Evolutionary conservation across 2,329 filamentous ascomycete genomes (phyloP), one percentile per base, ranked within the genome.

Genomic region (Curvularia spicifera): DNA sequence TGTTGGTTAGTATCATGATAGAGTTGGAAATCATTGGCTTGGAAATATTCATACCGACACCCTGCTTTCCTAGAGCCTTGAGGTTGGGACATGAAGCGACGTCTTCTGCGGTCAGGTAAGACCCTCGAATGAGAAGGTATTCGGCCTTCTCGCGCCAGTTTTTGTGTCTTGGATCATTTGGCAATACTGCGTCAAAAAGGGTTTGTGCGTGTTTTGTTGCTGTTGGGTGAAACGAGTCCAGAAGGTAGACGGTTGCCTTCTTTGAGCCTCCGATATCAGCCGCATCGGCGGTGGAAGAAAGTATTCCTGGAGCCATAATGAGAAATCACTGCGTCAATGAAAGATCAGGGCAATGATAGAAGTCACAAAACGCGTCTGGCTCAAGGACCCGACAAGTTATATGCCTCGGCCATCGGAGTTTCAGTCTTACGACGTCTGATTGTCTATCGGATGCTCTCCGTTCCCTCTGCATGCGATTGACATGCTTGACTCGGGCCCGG

Each of bases 41-140:
- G 13, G 33, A 6, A 35, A 15, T 35, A n/a, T 39, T 4, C 80
- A 33, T 59, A 9, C 81, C 81, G 0, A 80, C 79, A 1, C 81
- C 81, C 31, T 82, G 81, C 65, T 83, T 82, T 53, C 78, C 78
- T 35, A 82, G 78, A 2, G 79, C 80, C 9, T 71, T 62, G 0
- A 83, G 69, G 5, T 75, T 77, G 0, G 72, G 75, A 29, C 71
- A 73, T 1, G 68, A 64, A 4, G 69, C 68, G 24, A 82, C 62
- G 39, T 81, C 80, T 2, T 77, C 68, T 4, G 75, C 77, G 0
- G 76, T 78, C 10, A 82, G 44, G 8, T 67, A 65, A 0, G 77
- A 79, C 0, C 71, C 68, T 33, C 77, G 72, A 31, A 82, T 71
- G 1, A 82, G 61, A 1, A 82, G 66, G 9, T 75, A 78, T 2